These are phyloP conservation scores for Jamesozyma spencerorum DNA, from an alignment of 805 yeast species.

Conservation along the genomic window DNA sequence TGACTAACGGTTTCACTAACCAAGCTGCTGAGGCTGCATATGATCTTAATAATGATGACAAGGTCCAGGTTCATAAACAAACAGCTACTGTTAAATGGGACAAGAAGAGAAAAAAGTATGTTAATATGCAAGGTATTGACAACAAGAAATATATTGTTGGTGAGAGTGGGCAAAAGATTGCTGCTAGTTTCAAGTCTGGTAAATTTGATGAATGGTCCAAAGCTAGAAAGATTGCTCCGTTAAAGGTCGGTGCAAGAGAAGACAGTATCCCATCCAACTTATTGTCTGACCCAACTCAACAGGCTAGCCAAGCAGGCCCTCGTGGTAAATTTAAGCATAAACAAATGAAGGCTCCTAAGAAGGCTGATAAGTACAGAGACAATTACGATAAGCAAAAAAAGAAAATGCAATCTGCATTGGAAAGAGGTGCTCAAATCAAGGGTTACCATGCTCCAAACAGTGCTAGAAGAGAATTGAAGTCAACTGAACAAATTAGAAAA, in stretches of 20 bases:
- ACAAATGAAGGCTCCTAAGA: conserved; percentile 66
- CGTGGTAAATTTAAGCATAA: conserved; percentile 63
- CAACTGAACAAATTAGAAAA: conserved; percentile 72
- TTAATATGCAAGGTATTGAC: conserved; percentile 70
- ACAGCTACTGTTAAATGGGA: conserved; percentile 78
- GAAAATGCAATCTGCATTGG: conserved; percentile 72
- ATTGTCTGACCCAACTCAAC: conserved; percentile 23
- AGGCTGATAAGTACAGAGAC: conserved; percentile 87
- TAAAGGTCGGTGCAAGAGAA: conserved; percentile 49
- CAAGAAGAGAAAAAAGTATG: conserved; percentile 80
- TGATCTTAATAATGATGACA: conserved; percentile 73
- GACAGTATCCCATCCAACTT: conserved; percentile 28
- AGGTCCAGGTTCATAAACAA: conserved; percentile 57
- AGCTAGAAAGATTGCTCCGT: conserved; percentile 47
- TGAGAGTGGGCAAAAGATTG: conserved; percentile 86
- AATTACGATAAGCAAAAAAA: conserved; percentile 75
- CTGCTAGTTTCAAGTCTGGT: conserved; percentile 87
- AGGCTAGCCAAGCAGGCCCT: conserved; percentile 9
- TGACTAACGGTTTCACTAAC: conserved; percentile 56
- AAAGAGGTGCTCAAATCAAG: conserved; percentile 61
- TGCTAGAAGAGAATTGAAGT: conserved; percentile 44
- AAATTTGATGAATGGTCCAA: conserved; percentile 87
- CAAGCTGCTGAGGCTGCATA: conserved; percentile 82
- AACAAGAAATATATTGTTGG: conserved; percentile 78
- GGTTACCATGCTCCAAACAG: conserved; percentile 41